A percentile compares a stretch with the other conserved stretches of the same genome.
These are phyloP conservation scores for Cordyceps militaris DNA, from an alignment of 2,329 filamentous ascomycete genomes.

Conservation along the genomic window DNA sequence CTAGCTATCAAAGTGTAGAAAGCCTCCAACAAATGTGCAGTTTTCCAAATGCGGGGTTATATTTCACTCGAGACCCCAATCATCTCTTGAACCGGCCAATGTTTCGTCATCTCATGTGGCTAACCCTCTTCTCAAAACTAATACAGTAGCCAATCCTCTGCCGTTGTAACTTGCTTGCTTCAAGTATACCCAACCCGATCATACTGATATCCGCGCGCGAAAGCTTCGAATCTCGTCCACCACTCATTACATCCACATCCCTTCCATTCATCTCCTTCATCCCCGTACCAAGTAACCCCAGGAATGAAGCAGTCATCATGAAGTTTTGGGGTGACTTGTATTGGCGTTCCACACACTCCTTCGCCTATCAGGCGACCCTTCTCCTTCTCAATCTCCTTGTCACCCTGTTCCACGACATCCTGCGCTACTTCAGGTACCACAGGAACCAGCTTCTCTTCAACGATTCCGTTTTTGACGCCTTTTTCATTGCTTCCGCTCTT, in stretches of 20 bases:
- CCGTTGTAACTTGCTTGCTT: background rate
- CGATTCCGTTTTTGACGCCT: background rate
- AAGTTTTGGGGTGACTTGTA: background rate
- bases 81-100: background rate
- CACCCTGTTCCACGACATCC: background rate
- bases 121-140: background rate
- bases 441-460: background rate
- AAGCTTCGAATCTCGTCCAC: background rate
- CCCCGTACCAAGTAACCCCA: background rate
- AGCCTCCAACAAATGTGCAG: background rate
- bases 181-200: background rate
- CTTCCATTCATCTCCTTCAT: no score
- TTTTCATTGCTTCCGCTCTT: background rate
- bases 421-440: background rate
- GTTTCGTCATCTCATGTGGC: background rate
- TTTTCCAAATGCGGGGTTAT: background rate
- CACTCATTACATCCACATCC: background rate
- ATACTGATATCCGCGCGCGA: background rate
- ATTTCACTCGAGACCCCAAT: background rate
- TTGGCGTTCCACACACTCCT: background rate
- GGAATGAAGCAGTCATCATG: conserved; percentile 6
- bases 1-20: no score
- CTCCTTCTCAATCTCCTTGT: background rate
- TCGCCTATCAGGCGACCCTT: background rate
- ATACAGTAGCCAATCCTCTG: background rate